phyloP scores from a whole-genome alignment of 2,329 filamentous ascomycete genomes.

The Ceratocystis harringtonii region DNA sequence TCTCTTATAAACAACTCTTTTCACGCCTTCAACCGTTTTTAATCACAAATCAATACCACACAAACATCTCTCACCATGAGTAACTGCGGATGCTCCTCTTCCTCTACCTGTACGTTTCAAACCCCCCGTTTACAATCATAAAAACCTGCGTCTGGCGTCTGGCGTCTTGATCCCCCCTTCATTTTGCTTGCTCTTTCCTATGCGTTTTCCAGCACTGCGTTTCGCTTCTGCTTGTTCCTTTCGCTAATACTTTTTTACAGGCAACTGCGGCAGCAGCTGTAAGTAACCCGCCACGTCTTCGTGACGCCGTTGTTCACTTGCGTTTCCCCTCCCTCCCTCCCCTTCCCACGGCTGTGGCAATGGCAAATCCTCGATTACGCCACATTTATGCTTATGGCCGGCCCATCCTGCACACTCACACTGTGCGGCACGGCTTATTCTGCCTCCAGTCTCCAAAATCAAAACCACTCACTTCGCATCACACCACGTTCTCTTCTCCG shows the following conservation, averaged over 20 bases:
- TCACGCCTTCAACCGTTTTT: neutral
- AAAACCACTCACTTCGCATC: neutral
- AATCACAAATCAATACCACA: neutral
- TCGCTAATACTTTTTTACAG: slow-evolving; percentile 6
- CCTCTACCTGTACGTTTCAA: slow-evolving; percentile 10
- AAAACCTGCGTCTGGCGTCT: neutral
- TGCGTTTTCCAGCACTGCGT: neutral
- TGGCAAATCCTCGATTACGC: too few species aligned
- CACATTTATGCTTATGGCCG: too few species aligned
- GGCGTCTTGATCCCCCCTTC: neutral
- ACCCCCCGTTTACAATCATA: too few species aligned
- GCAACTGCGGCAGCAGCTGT: slow-evolving; percentile 14
- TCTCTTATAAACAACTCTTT: neutral
- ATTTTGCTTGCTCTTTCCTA: neutral
- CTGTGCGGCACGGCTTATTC: neutral
- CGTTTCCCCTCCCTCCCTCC: neutral
- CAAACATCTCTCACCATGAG: slow-evolving; percentile 11
- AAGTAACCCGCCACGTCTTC: neutral
- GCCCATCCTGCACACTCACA: neutral
- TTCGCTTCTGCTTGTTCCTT: neutral
- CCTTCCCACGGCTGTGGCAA: neutral
- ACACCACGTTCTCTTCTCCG: neutral
- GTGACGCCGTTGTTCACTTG: neutral
- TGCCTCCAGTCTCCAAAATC: neutral
- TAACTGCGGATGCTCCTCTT: slow-evolving; percentile 12